Conservation (phyloP, 495 filamentous ascomycete species). For the Lindgomyces ingoldianus region DNA sequence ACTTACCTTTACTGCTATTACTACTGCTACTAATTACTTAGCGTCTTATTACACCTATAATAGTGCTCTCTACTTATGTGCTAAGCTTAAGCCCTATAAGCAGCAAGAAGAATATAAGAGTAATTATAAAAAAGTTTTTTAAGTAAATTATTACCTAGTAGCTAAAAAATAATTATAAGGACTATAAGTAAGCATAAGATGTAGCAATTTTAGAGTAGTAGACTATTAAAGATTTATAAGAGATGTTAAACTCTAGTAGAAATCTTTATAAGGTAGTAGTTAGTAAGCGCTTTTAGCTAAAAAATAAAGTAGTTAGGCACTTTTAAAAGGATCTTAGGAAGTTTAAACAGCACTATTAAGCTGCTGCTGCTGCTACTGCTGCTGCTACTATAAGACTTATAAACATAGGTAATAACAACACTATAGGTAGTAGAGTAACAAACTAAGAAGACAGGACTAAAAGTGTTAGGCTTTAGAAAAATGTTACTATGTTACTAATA, state of each 20-base stretch:
- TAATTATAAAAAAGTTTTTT: neutral
- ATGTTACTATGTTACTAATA: neutral
- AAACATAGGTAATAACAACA: neutral
- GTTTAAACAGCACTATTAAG: neutral
- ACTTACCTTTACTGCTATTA: too few species aligned
- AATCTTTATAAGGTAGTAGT: neutral
- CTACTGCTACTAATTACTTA: neutral
- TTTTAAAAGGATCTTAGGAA: neutral
- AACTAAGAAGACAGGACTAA: neutral
- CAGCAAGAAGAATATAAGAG: neutral
- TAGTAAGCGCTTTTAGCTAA: neutral
- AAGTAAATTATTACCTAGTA: neutral
- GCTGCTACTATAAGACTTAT: too few species aligned
- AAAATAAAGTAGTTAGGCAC: neutral
- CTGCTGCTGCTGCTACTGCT: neutral
- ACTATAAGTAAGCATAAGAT: neutral
- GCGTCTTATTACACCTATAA: neutral
- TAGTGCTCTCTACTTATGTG: neutral
- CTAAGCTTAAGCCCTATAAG: neutral
- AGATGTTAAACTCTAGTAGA: neutral
- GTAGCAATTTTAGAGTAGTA: neutral
- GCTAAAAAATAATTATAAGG: neutral
- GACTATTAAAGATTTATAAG: neutral
- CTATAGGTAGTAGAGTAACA: neutral
- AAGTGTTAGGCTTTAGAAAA: neutral